Conservation (phyloP, 768 basidiomycete species). For the Hypholoma fasciculare region DNA sequence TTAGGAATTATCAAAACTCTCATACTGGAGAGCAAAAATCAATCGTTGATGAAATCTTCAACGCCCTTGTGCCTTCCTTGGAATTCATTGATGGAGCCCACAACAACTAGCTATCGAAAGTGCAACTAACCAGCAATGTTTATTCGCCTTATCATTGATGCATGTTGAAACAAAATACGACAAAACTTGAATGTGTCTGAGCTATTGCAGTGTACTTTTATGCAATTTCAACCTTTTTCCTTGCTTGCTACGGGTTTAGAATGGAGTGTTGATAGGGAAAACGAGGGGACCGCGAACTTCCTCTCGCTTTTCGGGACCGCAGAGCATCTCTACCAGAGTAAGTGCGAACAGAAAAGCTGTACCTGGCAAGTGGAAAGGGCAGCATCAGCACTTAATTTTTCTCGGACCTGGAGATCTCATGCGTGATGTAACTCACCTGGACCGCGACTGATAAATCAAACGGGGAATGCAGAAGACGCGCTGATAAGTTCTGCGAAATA, state of each 20-base stretch:
- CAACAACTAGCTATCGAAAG: too few relatives aligned
- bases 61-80: too few relatives aligned
- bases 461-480: not conserved
- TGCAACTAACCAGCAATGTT: too few relatives aligned
- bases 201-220: too few relatives aligned
- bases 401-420: not conserved
- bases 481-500: too few relatives aligned
- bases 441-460: constrained; percentile 52
- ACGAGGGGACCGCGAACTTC: constrained; percentile 70
- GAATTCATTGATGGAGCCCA: too few relatives aligned
- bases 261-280: constrained; percentile 59
- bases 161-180: too few relatives aligned
- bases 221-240: not conserved
- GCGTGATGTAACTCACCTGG: constrained; percentile 47
- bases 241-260: constrained; percentile 11
- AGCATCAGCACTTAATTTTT: not conserved
- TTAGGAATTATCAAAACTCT: too few relatives aligned
- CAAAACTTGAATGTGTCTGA: too few relatives aligned
- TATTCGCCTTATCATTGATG: too few relatives aligned
- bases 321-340: constrained; percentile 70
- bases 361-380: constrained; percentile 36
- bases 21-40: too few relatives aligned
- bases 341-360: constrained; percentile 79
- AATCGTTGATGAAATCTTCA: too few relatives aligned
- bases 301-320: constrained; percentile 59